phyloP scores from a whole-genome alignment of 345 rosid genomes.

The Sonneratia caseolaris region DNA sequence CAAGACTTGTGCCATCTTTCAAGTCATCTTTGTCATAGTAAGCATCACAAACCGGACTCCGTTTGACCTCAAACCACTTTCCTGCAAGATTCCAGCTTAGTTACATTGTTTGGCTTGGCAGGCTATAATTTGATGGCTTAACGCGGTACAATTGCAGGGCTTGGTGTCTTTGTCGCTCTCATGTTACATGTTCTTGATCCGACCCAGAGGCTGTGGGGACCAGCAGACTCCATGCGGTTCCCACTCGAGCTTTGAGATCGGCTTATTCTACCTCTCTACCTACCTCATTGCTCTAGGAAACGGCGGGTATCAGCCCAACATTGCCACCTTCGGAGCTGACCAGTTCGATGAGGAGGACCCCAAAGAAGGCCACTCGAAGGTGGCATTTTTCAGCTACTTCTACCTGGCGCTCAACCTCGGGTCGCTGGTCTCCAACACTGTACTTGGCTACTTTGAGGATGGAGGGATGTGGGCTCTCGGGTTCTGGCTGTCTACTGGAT shows the following conservation, averaged over 20 bases:
- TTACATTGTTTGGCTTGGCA: background rate
- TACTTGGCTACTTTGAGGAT: constrained; percentile 83
- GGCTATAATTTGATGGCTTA: background rate
- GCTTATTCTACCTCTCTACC: constrained; percentile 75
- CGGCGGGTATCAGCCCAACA: constrained; percentile 98
- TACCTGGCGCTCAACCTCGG: constrained; percentile 91
- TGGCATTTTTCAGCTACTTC: constrained; percentile 94
- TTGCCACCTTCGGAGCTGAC: constrained; percentile 93
- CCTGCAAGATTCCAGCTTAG: background rate
- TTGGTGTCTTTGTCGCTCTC: constrained; percentile 61
- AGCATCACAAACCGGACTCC: constrained; percentile 13
- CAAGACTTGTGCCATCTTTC: constrained; percentile 97
- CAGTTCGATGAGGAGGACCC: constrained; percentile 92
- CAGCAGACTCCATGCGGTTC: constrained; percentile 53
- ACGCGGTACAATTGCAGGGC: constrained; percentile 39
- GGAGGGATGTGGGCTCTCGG: constrained; percentile 94
- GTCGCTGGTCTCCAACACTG: constrained; percentile 90
- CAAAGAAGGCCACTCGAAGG: constrained; percentile 73
- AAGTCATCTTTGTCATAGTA: constrained; percentile 84
- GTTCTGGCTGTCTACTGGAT: constrained; percentile 85
- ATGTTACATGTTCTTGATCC: constrained; percentile 58
- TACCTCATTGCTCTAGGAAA: constrained; percentile 86
- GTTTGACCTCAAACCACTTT: background rate
- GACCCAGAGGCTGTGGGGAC: constrained; percentile 81
- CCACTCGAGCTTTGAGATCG: constrained; percentile 59